A percentile compares a stretch with the other conserved stretches of the same genome.
phyloP scores from a whole-genome alignment of 345 rosid genomes.

The Euclidium syriacum region DNA sequence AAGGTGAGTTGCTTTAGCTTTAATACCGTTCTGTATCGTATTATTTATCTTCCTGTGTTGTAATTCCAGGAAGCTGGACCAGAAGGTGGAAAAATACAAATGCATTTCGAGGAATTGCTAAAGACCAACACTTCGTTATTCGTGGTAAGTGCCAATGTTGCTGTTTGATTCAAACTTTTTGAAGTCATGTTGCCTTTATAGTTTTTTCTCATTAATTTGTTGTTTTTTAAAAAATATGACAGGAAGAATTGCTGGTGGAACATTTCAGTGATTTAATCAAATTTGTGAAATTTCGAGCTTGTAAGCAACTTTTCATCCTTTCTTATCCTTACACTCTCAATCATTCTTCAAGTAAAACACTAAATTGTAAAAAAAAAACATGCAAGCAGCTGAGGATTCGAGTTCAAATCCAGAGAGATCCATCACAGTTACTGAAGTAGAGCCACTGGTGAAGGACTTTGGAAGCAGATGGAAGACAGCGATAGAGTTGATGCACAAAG shows the following conservation, averaged over 20 bases:
- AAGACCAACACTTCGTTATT: conserved; percentile 84
- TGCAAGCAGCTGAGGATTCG: conserved; percentile 76
- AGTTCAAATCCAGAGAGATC: conserved; percentile 57
- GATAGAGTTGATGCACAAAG: conserved; percentile 97
- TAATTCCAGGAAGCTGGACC: conserved; percentile 81
- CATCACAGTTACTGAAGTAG: conserved; percentile 68
- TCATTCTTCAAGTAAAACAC: neutral
- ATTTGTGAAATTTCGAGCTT: conserved; percentile 82
- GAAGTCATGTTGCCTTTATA: neutral
- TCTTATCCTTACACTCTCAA: neutral
- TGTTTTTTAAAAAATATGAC: no score
- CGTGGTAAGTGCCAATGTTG: conserved; percentile 52
- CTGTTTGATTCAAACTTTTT: neutral
- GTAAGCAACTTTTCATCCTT: conserved; percentile 46
- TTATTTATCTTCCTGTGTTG: conserved; percentile 10
- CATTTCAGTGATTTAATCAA: conserved; percentile 88
- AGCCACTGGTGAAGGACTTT: conserved; percentile 83
- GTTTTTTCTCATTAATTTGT: no score
- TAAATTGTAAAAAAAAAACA: neutral
- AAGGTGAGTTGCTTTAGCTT: no score
- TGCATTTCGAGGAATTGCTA: conserved; percentile 84
- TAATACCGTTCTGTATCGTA: neutral
- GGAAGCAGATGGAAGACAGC: conserved; percentile 89
- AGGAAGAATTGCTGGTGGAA: conserved; percentile 90
- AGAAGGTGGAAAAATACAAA: conserved; percentile 89